Base-by-base conservation (phyloP, 2,329 filamentous ascomycete species). In the Fusarium sp. region DNA sequence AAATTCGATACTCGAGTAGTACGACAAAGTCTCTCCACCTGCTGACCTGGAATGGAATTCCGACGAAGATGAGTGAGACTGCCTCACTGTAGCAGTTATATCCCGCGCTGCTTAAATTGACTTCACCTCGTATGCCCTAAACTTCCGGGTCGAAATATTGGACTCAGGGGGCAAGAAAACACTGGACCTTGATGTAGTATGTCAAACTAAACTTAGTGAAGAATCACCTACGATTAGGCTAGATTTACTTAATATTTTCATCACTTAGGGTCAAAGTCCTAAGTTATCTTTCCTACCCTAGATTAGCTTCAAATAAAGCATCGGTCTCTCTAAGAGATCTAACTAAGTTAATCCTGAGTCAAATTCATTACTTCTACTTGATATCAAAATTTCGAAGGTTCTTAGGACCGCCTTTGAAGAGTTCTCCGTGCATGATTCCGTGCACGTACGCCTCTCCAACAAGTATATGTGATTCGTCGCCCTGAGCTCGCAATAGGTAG, bases 351-450 rank as follows among this genome's bases (percentile, higher is more conserved):
- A 10, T 7, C 25, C 18, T 15, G 25, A 27, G 19, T 29, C 14
- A 21, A 4, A 21, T 11, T 0, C 4, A 21, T 29, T 11, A 21
- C 25, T 27, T 29, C 31, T 37, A 58, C 8, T 33, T 48, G 1
- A 58, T 4, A 6, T 27, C 15, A 58, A 58, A 49, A 4, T 7
- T 19, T 23, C 31, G 25, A 25, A 49, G 9, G 15, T 49, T 18
- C 9, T 21, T 49, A 14, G 19, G 6, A 14, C 55, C 41, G 0
- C 55, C 41, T 27, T 58, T 58, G 1, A 58, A 27, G 2, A 58
- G 41, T 10, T 58, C 55, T 2, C 41, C 55, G 15, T 58, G 23
- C 55, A 58, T 58, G 2, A 58, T 27, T 15, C 55, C 55, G 16
- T 58, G 55, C 1, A 49, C 23, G 12, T 58, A 58, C 6, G 31